Conservation (phyloP, 2,329 filamentous ascomycete species). For the Aspergillus hiratsukae region DNA sequence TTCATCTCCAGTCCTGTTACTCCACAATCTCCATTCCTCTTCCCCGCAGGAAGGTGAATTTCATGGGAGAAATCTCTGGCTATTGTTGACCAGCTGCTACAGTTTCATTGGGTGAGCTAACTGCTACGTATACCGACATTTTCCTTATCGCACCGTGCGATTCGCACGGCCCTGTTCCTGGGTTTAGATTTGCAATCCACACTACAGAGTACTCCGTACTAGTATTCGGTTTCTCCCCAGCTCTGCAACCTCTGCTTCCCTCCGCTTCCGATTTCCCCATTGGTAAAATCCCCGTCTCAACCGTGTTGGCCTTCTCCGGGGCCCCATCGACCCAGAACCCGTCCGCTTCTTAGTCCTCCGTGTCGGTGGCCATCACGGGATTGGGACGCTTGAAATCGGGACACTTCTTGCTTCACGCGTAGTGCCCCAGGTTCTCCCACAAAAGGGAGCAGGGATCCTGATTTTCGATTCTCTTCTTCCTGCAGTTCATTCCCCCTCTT, state of each 20-base stretch:
- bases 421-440: background rate
- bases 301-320: background rate
- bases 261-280: slow-evolving; percentile 11
- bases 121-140: background rate
- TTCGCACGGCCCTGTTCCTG: slow-evolving; percentile 1
- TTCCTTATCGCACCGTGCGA: too few species aligned
- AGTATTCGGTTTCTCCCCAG: background rate
- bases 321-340: background rate
- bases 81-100: background rate
- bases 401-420: background rate
- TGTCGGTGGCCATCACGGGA: background rate
- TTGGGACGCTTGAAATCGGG: background rate
- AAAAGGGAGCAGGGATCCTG: slow-evolving; percentile 7
- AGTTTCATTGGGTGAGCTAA: background rate
- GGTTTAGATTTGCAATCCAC: background rate
- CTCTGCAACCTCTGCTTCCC: background rate
- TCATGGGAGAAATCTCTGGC: background rate
- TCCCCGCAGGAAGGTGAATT: background rate
- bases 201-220: too few species aligned
- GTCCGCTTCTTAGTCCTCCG: background rate
- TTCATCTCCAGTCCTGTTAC: background rate
- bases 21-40: background rate
- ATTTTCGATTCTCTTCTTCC: background rate
- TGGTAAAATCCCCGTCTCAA: slow-evolving; percentile 6
- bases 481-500: background rate